phyloP scores from a whole-genome alignment of 2,329 filamentous ascomycete species.

The Emmonsiellopsis sp. region DNA sequence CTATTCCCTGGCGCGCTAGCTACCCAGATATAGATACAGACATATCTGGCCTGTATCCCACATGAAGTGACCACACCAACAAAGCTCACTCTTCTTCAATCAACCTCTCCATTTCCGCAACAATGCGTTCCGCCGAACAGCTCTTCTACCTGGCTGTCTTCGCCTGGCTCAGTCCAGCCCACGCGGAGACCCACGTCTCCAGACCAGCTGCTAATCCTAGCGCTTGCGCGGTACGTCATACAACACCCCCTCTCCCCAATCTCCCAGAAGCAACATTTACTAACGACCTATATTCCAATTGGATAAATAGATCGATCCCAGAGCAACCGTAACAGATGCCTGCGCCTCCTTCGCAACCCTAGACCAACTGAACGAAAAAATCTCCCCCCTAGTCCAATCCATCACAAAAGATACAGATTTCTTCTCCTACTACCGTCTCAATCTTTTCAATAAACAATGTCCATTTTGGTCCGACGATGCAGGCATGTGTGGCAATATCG shows the following conservation, averaged over 20 bases:
- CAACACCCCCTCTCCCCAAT: too few relatives aligned
- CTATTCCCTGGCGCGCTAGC: not conserved
- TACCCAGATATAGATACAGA: not conserved
- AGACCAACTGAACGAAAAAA: constrained; percentile 67
- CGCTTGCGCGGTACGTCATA: constrained; percentile 47
- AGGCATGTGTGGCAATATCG: constrained; percentile 93
- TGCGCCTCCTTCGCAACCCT: constrained; percentile 90
- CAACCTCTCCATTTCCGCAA: not conserved
- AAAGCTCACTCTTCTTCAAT: not conserved
- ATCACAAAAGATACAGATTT: constrained; percentile 87
- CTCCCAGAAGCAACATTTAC: too few relatives aligned
- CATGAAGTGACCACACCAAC: not conserved
- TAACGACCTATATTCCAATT: not conserved
- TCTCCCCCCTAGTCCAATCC: constrained; percentile 68
- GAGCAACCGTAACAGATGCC: constrained; percentile 82
- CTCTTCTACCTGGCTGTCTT: constrained; percentile 56
- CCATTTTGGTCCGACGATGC: constrained; percentile 93
- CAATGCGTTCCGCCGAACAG: constrained; percentile 45
- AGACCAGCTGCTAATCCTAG: constrained; percentile 25
- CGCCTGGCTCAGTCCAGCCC: constrained; percentile 43
- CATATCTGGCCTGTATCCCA: not conserved
- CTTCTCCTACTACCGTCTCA: constrained; percentile 94
- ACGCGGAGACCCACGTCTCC: constrained; percentile 35
- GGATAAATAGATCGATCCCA: constrained; percentile 64
- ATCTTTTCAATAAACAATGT: constrained; percentile 87